Base-by-base conservation (phyloP, 768 basidiomycete genomes). In the Calocybe gangraenosa region DNA sequence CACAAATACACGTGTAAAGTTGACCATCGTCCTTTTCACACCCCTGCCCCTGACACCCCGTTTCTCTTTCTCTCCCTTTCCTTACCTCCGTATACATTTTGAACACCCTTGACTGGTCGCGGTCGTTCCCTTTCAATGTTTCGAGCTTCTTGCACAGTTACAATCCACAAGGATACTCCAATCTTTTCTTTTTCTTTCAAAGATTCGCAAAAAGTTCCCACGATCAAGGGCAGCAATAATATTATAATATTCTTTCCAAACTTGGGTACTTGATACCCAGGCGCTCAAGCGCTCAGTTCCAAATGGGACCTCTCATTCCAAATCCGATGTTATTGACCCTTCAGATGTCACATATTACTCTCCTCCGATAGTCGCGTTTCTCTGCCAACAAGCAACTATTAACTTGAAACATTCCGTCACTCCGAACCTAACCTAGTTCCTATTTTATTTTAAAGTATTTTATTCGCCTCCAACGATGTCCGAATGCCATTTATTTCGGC, bases 1-100 rank as follows among this genome's bases (percentile, higher is more conserved):
- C 71, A 69, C 76, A 78, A 74, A 76, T 74, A 80, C 83, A 85
- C 82, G 82, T 85, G 82, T 82, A 82, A 28, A 28, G 25, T 76
- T 80, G 77, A 71, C 73, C 74, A 70, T 54, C 51, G 70, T 73
- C 69, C 62, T 57, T 59, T 55, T n/a, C n/a, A n/a, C n/a, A n/a
- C n/a, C n/a, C n/a, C n/a, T 28, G 11, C 62, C 64, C 58, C 61
- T 54, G 55, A 53, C 58, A 60, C 48, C 37, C 50, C 38, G 28
- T 42, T 49, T 37, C 31, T 22, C 41, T 33, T 35, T 25, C 42
- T 34, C 22, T 11, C 44, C 13, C 45, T 20, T n/a, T 45, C 23
- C 22, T 41, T 28, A 28, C 25, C 11, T 11, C 25, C n/a, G n/a
- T n/a, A n/a, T n/a, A n/a, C n/a, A n/a, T n/a, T n/a, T n/a, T n/a